Evolutionary conservation across 2,329 filamentous ascomycete genomes (phyloP).

Genomic region (Stemphylium vesicarium): DNA sequence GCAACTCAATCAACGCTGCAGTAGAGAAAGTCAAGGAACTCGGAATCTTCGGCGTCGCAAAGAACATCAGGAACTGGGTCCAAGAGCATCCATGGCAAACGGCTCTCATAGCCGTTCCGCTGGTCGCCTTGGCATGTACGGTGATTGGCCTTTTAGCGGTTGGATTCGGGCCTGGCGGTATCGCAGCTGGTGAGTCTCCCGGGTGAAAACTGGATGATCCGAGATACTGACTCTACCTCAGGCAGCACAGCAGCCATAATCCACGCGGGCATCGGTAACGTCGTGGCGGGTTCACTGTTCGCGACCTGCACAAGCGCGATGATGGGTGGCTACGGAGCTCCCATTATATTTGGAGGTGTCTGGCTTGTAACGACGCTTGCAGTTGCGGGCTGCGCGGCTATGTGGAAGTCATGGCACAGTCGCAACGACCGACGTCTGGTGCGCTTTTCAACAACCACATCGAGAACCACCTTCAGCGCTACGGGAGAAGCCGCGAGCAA

Average conservation of each 20-base stretch:
- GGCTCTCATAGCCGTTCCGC: constrained; percentile 4
- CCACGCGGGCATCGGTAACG: constrained; percentile 28
- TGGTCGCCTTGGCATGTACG: constrained; percentile 4
- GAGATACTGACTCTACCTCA: constrained; percentile 2
- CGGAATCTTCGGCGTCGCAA: neutral
- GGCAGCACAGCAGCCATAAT: constrained; percentile 31
- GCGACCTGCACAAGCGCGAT: constrained; percentile 31
- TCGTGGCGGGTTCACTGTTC: constrained; percentile 29
- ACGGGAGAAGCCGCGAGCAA: neutral
- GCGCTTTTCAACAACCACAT: neutral
- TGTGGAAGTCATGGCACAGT: neutral
- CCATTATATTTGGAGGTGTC: constrained; percentile 16
- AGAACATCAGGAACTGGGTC: constrained; percentile 5
- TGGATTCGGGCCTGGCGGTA: constrained; percentile 11
- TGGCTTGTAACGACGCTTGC: neutral
- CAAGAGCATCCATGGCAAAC: constrained; percentile 9
- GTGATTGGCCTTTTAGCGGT: neutral
- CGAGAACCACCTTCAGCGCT: no score
- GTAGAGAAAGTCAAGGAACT: neutral
- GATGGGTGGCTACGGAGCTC: constrained; percentile 31
- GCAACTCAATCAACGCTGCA: neutral
- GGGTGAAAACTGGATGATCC: neutral
- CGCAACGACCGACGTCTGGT: neutral
- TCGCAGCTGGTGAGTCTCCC: constrained; percentile 1
- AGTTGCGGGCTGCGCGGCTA: neutral